Base-by-base conservation (phyloP, 495 filamentous ascomycete species). In the Oidiodendron maius region DNA sequence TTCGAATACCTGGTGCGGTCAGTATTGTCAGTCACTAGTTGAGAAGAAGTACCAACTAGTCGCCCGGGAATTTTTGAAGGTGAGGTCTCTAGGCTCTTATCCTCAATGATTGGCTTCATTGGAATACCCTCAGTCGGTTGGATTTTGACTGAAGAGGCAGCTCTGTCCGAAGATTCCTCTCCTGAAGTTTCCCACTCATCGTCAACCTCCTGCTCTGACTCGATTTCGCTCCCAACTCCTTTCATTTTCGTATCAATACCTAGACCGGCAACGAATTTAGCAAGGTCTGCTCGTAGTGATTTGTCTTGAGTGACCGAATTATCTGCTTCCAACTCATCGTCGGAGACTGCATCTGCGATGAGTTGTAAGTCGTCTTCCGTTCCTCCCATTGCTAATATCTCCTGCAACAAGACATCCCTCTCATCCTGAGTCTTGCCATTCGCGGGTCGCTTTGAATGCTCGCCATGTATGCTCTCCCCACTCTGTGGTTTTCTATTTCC, bases 371-470 rank as follows among this genome's bases (percentile, higher is more conserved):
- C 86, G 21, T 87, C 83, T 60, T 88, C 77, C 22, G 83, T 84
- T 18, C 88, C 88, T 16, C 87, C 88, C 32, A 94, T 72, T 17
- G 81, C 83, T 46, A 80, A 61, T 53, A 94, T 87, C 56, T 91
- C 87, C 52, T 83, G 76, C 24, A 86, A 72, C 26, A 87, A 65
- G 10, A 63, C 26, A 3, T 32, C 47, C 64, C 51, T 61, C 51
- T 35, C 38, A 12, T 50, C 25, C 4, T 48, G 56, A 15, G 37
- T 50, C 3, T 35, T 48, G 23, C 67, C 63, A 41, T 69, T 61
- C 22, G 57, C 55, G 9, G 62, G 24, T 46, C 50, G 44, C 58
- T 65, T 48, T 68, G 74, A 50, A 71, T 64, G 23, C 49, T 53
- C 22, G 24, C 26, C 30, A 20, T 40, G 11, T 10, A 24, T 39